Base-by-base conservation (phyloP, 345 rosid genomes). In the Garcia nutans region DNA sequence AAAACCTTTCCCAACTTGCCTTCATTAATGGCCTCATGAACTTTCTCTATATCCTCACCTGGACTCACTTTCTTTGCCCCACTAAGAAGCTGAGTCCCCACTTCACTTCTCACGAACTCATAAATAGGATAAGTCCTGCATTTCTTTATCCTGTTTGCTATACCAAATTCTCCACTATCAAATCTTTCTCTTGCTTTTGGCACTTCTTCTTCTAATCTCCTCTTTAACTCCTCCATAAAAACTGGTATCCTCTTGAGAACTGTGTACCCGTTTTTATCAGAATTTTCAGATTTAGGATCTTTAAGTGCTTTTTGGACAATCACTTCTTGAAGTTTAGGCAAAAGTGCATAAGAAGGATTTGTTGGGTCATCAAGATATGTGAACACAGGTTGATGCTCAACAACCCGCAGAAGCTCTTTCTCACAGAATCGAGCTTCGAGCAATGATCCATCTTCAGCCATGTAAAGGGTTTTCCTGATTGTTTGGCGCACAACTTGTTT, bases 41-140 rank as follows among this genome's bases (percentile, higher is more conserved):
- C n/a, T n/a, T n/a, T n/a, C n/a, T n/a, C n/a, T n/a, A n/a, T 82
- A 52, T 84, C 85, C 75, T 86, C 89, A 31, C 87, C 87, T n/a
- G 89, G 89, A 65, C 89, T 84, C 70, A 78, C 79, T 60, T 80
- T 82, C 81, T 84, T 86, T 24, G 76, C 86, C 37, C 87, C 89
- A 57, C 77, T 82, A 23, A 86, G 86, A 57, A 84, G 81, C 77
- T 82, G 79, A 8, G 89, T 84, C 61, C 85, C 84, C 19, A 76
- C 77, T 66, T 86, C 84, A 49, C 6, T 57, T 76, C 89, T 82
- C 76, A 86, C 84, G 60, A 86, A 86, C 79, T 72, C 61, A 76
- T 86, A 86, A 5, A 86, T 70, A 0, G 86, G 86, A 72, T 82
- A 84, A 19, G 83, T 86, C 79, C 81, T 79, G 78, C 89, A 82